Evolutionary conservation across 1,284 basidiomycete genomes (phyloP).

Genomic region (Mycena sp.): DNA sequence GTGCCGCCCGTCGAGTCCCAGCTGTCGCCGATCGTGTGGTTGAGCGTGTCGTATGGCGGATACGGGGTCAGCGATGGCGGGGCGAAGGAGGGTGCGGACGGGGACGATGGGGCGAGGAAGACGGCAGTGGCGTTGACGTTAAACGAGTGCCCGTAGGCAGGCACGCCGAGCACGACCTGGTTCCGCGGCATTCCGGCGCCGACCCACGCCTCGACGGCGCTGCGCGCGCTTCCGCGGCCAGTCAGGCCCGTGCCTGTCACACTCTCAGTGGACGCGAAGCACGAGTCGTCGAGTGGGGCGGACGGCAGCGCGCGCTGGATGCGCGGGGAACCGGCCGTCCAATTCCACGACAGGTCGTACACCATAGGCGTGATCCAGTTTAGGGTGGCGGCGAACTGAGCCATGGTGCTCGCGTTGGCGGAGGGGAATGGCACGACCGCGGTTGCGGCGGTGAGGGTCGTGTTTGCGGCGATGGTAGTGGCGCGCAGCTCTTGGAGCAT

Average conservation of each 20-base stretch:
- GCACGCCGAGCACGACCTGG: constrained; percentile 78
- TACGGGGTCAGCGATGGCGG: constrained; percentile 44
- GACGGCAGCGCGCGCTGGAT: constrained; percentile 61
- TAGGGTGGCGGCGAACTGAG: constrained; percentile 51
- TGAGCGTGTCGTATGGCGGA: constrained; percentile 51
- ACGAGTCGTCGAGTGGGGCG: constrained; percentile 77
- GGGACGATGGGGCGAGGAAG: constrained; percentile 34
- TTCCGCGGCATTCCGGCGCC: constrained; percentile 70
- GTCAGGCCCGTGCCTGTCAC: constrained; percentile 14
- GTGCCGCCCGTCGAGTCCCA: constrained; percentile 51
- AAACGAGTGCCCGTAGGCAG: constrained; percentile 68
- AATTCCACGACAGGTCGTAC: constrained; percentile 70
- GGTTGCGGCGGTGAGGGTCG: constrained; percentile 74
- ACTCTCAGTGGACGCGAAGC: constrained; percentile 38
- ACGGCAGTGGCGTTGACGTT: constrained; percentile 44
- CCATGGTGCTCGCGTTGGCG: constrained; percentile 67
- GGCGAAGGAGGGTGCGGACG: background rate
- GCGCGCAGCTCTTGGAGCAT: constrained; percentile 73
- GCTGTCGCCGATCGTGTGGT: constrained; percentile 54
- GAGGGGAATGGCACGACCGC: constrained; percentile 70
- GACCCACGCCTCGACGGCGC: constrained; percentile 71
- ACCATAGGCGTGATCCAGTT: constrained; percentile 80
- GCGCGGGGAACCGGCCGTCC: constrained; percentile 24
- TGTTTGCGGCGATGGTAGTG: constrained; percentile 56
- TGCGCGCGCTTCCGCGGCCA: constrained; percentile 51